A percentile compares a stretch with the other conserved stretches of the same genome.
These are phyloP conservation scores for Drechslerella dactyloides DNA, from an alignment of 2,329 filamentous ascomycete genomes.

Conservation along the genomic window DNA sequence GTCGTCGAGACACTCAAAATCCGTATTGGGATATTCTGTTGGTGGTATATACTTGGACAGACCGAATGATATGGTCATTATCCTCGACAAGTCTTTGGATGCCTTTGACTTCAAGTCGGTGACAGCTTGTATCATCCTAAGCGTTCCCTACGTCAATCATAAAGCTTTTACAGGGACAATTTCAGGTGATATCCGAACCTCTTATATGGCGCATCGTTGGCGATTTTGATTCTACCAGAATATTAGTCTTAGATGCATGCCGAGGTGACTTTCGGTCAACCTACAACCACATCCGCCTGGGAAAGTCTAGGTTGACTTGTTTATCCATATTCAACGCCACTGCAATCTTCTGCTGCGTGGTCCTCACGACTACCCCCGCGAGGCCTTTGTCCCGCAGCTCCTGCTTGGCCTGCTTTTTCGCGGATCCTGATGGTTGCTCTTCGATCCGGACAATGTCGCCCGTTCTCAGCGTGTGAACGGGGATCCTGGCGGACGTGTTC, in stretches of 20 bases:
- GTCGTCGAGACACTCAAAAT: slow-evolving; percentile 68
- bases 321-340: slow-evolving; percentile 78
- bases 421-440: slow-evolving; percentile 74
- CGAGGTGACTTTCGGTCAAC: background rate
- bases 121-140: slow-evolving; percentile 70
- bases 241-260: too few relatives aligned
- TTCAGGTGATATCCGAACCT: slow-evolving; percentile 17
- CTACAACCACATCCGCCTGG: slow-evolving; percentile 37
- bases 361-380: slow-evolving; percentile 73
- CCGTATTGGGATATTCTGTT: slow-evolving; percentile 61
- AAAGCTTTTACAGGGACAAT: background rate
- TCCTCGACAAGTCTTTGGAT: slow-evolving; percentile 65
- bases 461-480: slow-evolving; percentile 75
- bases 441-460: slow-evolving; percentile 80
- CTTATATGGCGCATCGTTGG: slow-evolving; percentile 42
- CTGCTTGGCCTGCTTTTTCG: slow-evolving; percentile 74
- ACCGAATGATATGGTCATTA: slow-evolving; percentile 70
- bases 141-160: slow-evolving; percentile 53
- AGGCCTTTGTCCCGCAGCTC: slow-evolving; percentile 70
- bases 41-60: slow-evolving; percentile 63
- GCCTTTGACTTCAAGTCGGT: slow-evolving; percentile 66
- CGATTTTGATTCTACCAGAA: slow-evolving; percentile 26
- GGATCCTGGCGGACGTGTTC: slow-evolving; percentile 62
- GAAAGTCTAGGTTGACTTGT: slow-evolving; percentile 59
- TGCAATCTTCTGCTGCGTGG: slow-evolving; percentile 66